phyloP scores from a whole-genome alignment of 225 moss, liverwort and hornwort genomes.

The Straminergon stramineum region DNA sequence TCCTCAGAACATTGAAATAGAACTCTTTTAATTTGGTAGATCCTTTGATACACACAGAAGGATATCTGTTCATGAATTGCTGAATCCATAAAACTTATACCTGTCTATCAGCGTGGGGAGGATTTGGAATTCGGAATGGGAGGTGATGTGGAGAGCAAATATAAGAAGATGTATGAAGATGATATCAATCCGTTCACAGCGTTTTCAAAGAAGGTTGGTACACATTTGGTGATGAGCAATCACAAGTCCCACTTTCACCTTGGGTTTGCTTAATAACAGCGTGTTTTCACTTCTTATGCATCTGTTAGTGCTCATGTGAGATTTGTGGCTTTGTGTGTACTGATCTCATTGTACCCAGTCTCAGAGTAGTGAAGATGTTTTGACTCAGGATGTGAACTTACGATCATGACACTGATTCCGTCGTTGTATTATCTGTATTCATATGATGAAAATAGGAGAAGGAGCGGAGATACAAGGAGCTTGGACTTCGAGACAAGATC shows the following conservation, averaged over 20 bases:
- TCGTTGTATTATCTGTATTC: not conserved
- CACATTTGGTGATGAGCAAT: not conserved
- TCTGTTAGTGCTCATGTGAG: not conserved
- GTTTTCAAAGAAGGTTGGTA: conserved; percentile 92
- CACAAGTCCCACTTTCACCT: not conserved
- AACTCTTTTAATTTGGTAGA: not conserved
- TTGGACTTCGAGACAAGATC: conserved; percentile 90
- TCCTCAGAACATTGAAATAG: not conserved
- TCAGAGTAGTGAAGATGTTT: not conserved
- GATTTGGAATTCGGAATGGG: conserved; percentile 74
- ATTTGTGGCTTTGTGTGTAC: not conserved
- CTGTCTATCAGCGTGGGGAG: conserved; percentile 57
- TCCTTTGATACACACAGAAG: not conserved
- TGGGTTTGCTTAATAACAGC: not conserved
- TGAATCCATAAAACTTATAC: not conserved
- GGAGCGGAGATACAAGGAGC: conserved; percentile 91
- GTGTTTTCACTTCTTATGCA: not conserved
- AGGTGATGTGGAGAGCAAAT: conserved; percentile 87
- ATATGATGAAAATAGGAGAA: conserved; percentile 51
- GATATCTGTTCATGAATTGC: not conserved
- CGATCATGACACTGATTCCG: not conserved
- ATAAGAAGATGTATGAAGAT: conserved; percentile 97
- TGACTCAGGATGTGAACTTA: not conserved
- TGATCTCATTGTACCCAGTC: not conserved
- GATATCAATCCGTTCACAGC: conserved; percentile 94